phyloP scores from a whole-genome alignment of 805 yeast genomes.

The Monosporozyma yasuniensis region DNA sequence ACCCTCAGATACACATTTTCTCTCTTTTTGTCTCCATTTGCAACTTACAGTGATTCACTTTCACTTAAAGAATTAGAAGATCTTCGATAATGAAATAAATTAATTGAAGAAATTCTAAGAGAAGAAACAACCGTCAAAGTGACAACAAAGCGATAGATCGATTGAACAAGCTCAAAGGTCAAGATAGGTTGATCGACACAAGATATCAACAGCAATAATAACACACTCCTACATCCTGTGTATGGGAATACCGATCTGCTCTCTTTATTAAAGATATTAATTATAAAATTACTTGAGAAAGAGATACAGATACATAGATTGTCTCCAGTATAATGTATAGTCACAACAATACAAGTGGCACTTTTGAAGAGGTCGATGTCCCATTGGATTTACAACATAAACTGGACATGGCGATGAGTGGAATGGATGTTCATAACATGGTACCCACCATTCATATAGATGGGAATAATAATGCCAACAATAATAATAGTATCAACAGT shows the following conservation, averaged over 20 bases:
- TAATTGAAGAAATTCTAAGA: not conserved
- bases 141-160: not conserved
- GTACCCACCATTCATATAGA: not conserved
- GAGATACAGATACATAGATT: not conserved
- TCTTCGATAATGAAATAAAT: not conserved
- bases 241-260: too few species aligned
- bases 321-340: not conserved
- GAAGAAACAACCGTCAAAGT: not conserved
- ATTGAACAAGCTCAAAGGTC: not conserved
- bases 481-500: not conserved
- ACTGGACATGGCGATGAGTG: slow-evolving; percentile 9
- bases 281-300: not conserved
- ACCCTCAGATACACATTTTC: too few species aligned
- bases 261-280: not conserved
- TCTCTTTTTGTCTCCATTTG: too few species aligned
- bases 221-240: too few species aligned
- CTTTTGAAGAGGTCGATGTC: slow-evolving; percentile 21
- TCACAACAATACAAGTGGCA: slow-evolving; percentile 2
- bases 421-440: not conserved
- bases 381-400: slow-evolving; percentile 21
- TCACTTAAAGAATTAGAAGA: not conserved
- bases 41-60: not conserved
- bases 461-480: not conserved
- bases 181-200: not conserved
- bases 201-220: not conserved